These are phyloP conservation scores for Chalciporus piperatus DNA, from an alignment of 768 basidiomycete species.

Conservation along the genomic window DNA sequence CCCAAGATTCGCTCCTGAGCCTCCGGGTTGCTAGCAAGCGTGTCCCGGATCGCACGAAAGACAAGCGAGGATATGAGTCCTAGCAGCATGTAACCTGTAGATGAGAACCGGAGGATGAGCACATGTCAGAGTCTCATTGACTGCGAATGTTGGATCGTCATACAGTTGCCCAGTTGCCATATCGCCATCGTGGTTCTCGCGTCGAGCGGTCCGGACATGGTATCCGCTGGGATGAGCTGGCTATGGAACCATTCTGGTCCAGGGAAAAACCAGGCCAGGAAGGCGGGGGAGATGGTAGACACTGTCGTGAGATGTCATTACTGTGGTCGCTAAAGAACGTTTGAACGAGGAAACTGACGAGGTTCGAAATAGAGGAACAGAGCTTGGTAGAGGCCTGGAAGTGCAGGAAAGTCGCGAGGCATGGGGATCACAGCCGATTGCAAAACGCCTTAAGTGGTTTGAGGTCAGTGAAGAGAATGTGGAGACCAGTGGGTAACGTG, in stretches of 20 bases:
- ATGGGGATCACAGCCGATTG: slow-evolving; percentile 3
- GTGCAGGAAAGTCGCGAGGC: slow-evolving; percentile 45
- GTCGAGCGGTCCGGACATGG: slow-evolving; percentile 36
- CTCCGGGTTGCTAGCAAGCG: slow-evolving; percentile 51
- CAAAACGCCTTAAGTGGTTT: no score
- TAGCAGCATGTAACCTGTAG: slow-evolving; percentile 57
- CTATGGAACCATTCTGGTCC: slow-evolving; percentile 67
- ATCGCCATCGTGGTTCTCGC: slow-evolving; percentile 57
- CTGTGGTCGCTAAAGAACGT: slow-evolving; percentile 1
- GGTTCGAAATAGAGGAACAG: slow-evolving; percentile 69
- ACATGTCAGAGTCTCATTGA: not conserved
- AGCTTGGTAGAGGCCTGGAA: slow-evolving; percentile 60
- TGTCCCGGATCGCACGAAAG: slow-evolving; percentile 64
- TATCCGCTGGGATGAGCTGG: slow-evolving; percentile 52
- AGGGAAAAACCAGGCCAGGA: slow-evolving; percentile 54
- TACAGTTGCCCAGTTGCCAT: slow-evolving; percentile 69
- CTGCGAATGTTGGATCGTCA: slow-evolving; percentile 12
- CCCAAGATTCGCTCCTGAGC: slow-evolving; percentile 71
- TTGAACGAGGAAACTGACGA: slow-evolving; percentile 32
- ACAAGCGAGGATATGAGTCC: slow-evolving; percentile 65
- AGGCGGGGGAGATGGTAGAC: slow-evolving; percentile 48
- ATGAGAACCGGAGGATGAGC: not conserved
- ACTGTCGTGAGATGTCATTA: slow-evolving; percentile 31
- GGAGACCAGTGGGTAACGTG: no score
- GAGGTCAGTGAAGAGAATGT: no score